A percentile compares a stretch with the other conserved stretches of the same genome.
Evolutionary conservation across 2,329 filamentous ascomycete species (phyloP).

Genomic region (Didymella segeticola): DNA sequence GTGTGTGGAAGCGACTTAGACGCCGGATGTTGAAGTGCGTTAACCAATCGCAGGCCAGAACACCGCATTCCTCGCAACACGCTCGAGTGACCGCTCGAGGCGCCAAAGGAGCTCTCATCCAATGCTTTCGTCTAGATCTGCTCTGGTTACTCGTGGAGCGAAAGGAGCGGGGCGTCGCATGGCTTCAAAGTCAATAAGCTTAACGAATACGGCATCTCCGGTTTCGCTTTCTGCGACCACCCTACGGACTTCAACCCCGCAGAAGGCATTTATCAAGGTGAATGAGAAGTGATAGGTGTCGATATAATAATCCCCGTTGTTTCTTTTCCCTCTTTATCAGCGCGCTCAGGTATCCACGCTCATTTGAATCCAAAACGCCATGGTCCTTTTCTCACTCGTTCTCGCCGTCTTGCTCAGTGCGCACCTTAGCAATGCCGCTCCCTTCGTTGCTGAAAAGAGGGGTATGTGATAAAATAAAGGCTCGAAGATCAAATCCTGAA

Average conservation of each 20-base stretch:
- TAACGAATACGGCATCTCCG: background rate
- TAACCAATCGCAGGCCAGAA: constrained; percentile 24
- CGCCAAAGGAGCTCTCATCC: constrained; percentile 17
- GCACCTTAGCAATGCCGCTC: constrained; percentile 25
- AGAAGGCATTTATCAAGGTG: background rate
- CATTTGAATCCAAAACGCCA: constrained; percentile 3
- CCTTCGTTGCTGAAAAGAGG: constrained; percentile 25
- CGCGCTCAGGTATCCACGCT: background rate
- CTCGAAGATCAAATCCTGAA: background rate
- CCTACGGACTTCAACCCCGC: background rate
- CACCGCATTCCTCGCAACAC: constrained; percentile 15
- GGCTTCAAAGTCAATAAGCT: constrained; percentile 1
- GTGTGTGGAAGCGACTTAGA: background rate
- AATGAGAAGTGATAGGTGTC: background rate
- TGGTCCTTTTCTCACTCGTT: constrained; percentile 25
- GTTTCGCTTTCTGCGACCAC: background rate
- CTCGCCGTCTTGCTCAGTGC: constrained; percentile 16
- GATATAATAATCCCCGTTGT: background rate
- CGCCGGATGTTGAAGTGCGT: background rate
- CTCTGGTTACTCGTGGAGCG: background rate
- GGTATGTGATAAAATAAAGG: constrained; percentile 1
- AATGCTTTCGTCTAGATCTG: constrained; percentile 8
- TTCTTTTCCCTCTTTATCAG: background rate
- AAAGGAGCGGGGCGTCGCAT: background rate
- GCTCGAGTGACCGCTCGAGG: constrained; percentile 20